Percentiles rank a stretch among this genome's conserved stretches.
Evolutionary conservation across 306 rosid genomes (phyloP).

Genomic region (Corylus avellana): DNA sequence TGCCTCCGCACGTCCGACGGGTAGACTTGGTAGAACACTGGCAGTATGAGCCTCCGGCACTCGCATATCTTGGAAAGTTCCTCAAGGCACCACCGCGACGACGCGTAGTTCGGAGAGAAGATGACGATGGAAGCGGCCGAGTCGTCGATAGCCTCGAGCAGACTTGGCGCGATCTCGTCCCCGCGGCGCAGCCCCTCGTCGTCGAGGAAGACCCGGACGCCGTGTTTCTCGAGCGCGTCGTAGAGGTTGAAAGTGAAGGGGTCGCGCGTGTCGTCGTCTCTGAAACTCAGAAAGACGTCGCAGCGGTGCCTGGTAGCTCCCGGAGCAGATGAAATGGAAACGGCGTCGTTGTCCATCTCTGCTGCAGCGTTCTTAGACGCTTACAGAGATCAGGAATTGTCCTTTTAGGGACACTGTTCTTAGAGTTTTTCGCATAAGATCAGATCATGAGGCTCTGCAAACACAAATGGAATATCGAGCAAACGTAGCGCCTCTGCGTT

Average conservation of each 20-base stretch:
- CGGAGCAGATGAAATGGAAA: conserved; percentile 6
- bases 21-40: conserved; percentile 39
- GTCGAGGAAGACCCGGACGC: conserved; percentile 39
- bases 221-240: not conserved
- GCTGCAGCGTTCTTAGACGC: not conserved
- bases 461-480: too few relatives aligned
- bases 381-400: too few relatives aligned
- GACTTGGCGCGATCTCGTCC: conserved; percentile 7
- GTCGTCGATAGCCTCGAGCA: conserved; percentile 31
- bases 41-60: conserved; percentile 22
- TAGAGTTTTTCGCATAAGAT: too few relatives aligned
- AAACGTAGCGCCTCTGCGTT: too few relatives aligned
- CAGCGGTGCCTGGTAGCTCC: conserved; percentile 27
- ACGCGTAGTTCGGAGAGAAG: conserved; percentile 31
- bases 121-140: conserved; percentile 44
- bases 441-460: too few relatives aligned
- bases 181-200: conserved; percentile 37
- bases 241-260: conserved; percentile 24
- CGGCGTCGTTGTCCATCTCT: not conserved
- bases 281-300: conserved; percentile 51
- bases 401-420: too few relatives aligned
- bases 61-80: conserved; percentile 39
- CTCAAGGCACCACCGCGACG: conserved; percentile 43
- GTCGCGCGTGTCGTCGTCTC: conserved; percentile 42
- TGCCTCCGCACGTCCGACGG: conserved; percentile 30